phyloP scores from a whole-genome alignment of 2,329 filamentous ascomycete species.

The Hypomyces rosellus region DNA sequence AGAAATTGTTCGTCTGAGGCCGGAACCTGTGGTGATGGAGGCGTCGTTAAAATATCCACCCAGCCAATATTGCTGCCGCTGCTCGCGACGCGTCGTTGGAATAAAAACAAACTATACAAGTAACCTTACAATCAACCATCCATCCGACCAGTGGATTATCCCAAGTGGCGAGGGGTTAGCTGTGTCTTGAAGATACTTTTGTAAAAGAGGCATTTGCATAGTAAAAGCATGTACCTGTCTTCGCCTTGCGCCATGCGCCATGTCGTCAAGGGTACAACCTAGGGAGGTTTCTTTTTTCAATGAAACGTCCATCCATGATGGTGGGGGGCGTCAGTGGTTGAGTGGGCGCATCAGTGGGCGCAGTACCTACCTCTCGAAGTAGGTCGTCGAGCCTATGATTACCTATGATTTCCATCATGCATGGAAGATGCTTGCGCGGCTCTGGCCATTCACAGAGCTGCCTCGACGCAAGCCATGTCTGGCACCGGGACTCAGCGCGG shows the following conservation, averaged over 20 bases:
- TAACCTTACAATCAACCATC: constrained; percentile 6
- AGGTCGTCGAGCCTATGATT: too few species aligned
- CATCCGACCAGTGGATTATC: background rate
- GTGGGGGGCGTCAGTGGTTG: constrained; percentile 7
- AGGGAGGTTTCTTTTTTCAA: background rate
- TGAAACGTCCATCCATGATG: constrained; percentile 1
- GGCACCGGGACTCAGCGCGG: too few species aligned
- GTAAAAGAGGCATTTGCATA: background rate
- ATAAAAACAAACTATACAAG: constrained; percentile 3
- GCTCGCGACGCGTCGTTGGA: background rate
- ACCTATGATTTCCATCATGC: too few species aligned
- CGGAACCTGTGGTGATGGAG: too few species aligned
- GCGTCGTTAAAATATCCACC: too few species aligned
- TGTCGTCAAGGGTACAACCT: background rate
- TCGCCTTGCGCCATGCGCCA: background rate
- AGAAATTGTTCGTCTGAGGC: background rate
- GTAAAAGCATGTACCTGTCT: background rate
- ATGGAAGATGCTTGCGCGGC: background rate
- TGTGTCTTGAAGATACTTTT: background rate
- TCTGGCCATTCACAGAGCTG: constrained; percentile 5
- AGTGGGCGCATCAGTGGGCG: constrained; percentile 5
- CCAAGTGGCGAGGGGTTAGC: background rate
- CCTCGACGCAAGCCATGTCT: background rate
- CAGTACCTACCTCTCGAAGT: too few species aligned
- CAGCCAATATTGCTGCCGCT: too few species aligned